Conservation (phyloP, 495 filamentous ascomycete genomes). For the Talaromyces proteolyticus region DNA sequence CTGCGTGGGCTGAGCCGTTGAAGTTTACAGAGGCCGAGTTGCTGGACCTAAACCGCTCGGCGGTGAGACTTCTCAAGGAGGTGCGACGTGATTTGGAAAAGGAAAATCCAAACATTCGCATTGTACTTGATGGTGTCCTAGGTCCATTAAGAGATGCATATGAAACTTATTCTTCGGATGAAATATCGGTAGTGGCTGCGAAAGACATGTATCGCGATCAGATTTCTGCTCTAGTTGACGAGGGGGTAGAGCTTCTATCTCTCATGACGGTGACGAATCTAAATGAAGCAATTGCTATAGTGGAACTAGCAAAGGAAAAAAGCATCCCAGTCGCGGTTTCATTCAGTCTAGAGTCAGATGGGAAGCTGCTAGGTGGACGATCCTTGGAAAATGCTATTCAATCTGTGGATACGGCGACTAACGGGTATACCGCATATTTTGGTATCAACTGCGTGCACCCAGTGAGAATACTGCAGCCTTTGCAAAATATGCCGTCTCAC, state of each 20-base stretch:
- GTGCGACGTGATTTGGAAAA: neutral
- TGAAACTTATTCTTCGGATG: neutral
- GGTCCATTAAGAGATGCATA: neutral
- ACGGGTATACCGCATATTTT: slow-evolving; percentile 3
- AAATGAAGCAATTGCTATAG: slow-evolving; percentile 1
- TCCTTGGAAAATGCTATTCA: slow-evolving; percentile 3
- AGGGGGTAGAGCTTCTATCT: slow-evolving; percentile 1
- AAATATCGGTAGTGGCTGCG: neutral
- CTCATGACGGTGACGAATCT: slow-evolving; percentile 1
- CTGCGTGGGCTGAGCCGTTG: slow-evolving; percentile 1
- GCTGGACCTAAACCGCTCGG: neutral
- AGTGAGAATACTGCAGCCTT: neutral
- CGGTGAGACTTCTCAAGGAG: neutral
- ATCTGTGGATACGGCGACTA: neutral
- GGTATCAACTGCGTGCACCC: slow-evolving; percentile 6
- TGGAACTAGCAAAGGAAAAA: neutral
- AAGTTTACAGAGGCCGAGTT: neutral
- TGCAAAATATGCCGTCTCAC: neutral
- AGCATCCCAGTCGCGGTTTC: neutral
- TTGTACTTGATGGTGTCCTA: neutral
- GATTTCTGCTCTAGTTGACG: neutral
- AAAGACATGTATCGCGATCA: neutral
- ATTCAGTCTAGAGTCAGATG: neutral
- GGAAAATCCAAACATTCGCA: neutral
- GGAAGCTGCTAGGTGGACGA: neutral